Base-by-base conservation (phyloP, 768 basidiomycete species). In the Agrocybe praecox region DNA sequence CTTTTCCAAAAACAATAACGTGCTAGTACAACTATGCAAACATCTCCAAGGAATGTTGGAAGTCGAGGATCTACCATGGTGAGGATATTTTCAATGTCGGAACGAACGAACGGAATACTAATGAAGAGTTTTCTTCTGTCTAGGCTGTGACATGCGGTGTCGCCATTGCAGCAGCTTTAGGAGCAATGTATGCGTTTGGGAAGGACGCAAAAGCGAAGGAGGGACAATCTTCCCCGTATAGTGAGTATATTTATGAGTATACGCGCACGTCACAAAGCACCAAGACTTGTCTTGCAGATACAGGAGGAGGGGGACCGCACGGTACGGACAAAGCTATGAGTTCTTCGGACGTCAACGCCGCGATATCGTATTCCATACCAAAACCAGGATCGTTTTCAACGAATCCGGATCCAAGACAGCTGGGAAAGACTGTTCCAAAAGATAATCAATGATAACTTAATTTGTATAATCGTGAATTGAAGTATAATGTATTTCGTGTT, bases 271-370 rank as follows among this genome's bases (percentile, higher is more conserved):
- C 15, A 15, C 33, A 8, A 15, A n/a, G 12, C 36, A 40, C 5
- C 14, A 40, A 29, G 4, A 29, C 26, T 29, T 29, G 4, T 4
- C 22, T 52, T 34, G 17, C 45, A 65, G 63, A 51, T 23, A 55
- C 61, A 15, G 18, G 58, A 56, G 72, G 65, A 15, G 57, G 65
- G 18, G 67, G 65, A n/a, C 8, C 55, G 36, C 66, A 65, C 2
- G 65, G 62, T 8, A 68, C 70, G 0, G 74, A 75, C 59, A 65
- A 64, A 56, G 69, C 67, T 6, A 78, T 78, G 76, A 73, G 62
- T 46, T 75, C 74, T 1, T 65, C 69, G 1, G 75, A 78, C 59
- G 72, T 78, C 14, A 68, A 67, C 55, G 74, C 72, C 7, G 73
- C 70, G 4, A 74, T 76, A 3, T 40, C 36, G 6, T 40, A 40